Base-by-base conservation (phyloP, 2,329 filamentous ascomycete species). In the Pseudogymnoascus sp. region DNA sequence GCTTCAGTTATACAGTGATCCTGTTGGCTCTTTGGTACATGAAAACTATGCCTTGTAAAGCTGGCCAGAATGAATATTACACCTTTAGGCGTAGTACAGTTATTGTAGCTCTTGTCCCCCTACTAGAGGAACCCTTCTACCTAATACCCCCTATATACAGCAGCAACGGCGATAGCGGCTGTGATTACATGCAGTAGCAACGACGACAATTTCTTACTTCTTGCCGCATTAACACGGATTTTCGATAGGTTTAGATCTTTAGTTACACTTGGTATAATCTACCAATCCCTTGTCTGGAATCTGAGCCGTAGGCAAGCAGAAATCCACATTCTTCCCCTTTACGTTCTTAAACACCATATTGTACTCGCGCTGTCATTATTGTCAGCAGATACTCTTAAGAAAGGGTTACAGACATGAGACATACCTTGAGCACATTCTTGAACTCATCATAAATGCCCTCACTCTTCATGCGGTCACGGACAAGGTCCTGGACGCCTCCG, bases 371-470 rank as follows among this genome's bases (percentile, higher is more conserved):
- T 63, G 21, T 60, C 12, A 28, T 42, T 8, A n/a, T 60, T 50
- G 25, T 33, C 14, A 33, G 28, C 8, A 25, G 25, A 14, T 16
- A 38, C n/a, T 35, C 25, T 60, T 5, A 53, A 8, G 5, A 6
- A 12, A 31, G 5, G 25, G 12, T 21, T 44, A 44, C 3, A 5
- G 25, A 59, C 12, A 53, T 50, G 25, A 31, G 8, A 31, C 14
- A 31, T 25, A 64, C 42, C 53, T 64, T 59, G 3, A 59, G 28
- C 60, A 61, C 33, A 23, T 65, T 65, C 1, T 74, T 63, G 65
- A 76, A 78, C n/a, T 74, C 72, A 0, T 73, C 38, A 60, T 78
- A 78, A 14, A 77, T 72, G 1, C 71, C 71, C 18, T 78, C 75
- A 0, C 64, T 62, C 66, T 73, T 73, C 74, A 77, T 75, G 62